Conservation (phyloP, 2,329 filamentous ascomycete genomes). For the Pseudogymnoascus sp. region DNA sequence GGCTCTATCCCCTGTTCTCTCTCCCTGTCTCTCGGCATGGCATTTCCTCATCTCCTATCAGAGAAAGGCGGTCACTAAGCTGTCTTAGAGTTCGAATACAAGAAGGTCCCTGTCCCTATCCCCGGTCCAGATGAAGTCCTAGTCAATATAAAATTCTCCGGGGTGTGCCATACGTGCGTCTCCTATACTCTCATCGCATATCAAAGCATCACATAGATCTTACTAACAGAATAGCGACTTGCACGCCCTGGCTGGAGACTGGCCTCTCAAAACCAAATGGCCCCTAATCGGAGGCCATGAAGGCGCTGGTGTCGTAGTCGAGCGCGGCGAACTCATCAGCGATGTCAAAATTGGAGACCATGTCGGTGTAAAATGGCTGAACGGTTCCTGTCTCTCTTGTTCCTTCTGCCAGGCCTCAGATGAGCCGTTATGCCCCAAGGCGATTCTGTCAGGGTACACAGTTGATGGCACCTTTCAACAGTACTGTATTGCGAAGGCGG, state of each 20-base stretch:
- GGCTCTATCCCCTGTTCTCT: not conserved
- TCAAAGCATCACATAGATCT: not conserved
- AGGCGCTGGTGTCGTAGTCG: slow-evolving; percentile 75
- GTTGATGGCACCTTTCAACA: slow-evolving; percentile 92
- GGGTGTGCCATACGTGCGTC: slow-evolving; percentile 66
- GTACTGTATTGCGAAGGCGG: slow-evolving; percentile 80
- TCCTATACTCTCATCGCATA: not conserved
- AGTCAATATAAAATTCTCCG: slow-evolving; percentile 77
- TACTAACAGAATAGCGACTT: slow-evolving; percentile 19
- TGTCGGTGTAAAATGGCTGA: slow-evolving; percentile 88
- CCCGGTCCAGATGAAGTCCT: slow-evolving; percentile 82
- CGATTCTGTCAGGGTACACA: slow-evolving; percentile 78
- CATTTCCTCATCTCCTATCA: too few relatives aligned
- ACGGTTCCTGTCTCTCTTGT: slow-evolving; percentile 76
- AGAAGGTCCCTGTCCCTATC: slow-evolving; percentile 67
- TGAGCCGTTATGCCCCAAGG: slow-evolving; percentile 72
- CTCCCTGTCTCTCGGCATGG: too few relatives aligned
- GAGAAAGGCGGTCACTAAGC: slow-evolving; percentile 8
- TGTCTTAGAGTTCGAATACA: slow-evolving; percentile 50
- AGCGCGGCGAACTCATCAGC: slow-evolving; percentile 64
- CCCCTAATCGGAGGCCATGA: slow-evolving; percentile 77
- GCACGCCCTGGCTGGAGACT: slow-evolving; percentile 76
- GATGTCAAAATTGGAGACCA: slow-evolving; percentile 76
- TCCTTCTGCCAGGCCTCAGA: slow-evolving; percentile 73
- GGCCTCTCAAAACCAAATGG: slow-evolving; percentile 74